Base-by-base conservation (phyloP, 305 asterid genomes). In the Coffea humblotiana region DNA sequence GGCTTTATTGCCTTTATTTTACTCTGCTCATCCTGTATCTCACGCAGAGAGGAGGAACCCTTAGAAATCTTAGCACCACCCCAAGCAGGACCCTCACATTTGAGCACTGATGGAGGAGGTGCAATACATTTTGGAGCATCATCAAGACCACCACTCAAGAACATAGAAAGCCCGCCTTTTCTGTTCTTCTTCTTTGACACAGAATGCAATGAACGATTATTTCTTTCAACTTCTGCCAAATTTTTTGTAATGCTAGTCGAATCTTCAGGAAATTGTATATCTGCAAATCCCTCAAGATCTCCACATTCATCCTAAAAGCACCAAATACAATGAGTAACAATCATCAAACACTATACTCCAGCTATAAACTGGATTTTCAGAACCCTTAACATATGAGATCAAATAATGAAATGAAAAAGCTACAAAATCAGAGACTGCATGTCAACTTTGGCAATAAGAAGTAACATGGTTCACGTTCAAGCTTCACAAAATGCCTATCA, bases 161-260 rank as follows among this genome's bases (percentile, higher is more conserved):
- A 96, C 97, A 96, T 85, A 63, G 99, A 96, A 56, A 96, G 98
- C 51, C 97, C 97, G 12, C 98, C 99, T 87, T 92, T 94, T 77
- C 89, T 88, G 77, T 89, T 93, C 89, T 96, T 93, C 88, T 90
- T 96, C 92, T 92, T 96, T 43, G 94, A 87, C 75, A 89, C 63
- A 74, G 90, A 66, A 43, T 88, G 86, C 74, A 88, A 79, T 68
- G 84, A 77, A 61, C 64, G 79, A 77, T 81, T 88, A 71, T 79
- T 76, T 74, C 84, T 81, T 43, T 82, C 82, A 21, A 18, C 27
- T 51, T 83, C 85, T 77, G 82, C 84, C 65, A 70, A 77, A 66
- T 83, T 85, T 78, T 88, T 88, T 71, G 49, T 40, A 40, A 60
- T 60, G 25, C 80, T 77, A 75, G 84, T 74, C 82, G 92, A 82